Conservation (phyloP, 192 early-diverging fungal species). For the Backusella tuberculispora region DNA sequence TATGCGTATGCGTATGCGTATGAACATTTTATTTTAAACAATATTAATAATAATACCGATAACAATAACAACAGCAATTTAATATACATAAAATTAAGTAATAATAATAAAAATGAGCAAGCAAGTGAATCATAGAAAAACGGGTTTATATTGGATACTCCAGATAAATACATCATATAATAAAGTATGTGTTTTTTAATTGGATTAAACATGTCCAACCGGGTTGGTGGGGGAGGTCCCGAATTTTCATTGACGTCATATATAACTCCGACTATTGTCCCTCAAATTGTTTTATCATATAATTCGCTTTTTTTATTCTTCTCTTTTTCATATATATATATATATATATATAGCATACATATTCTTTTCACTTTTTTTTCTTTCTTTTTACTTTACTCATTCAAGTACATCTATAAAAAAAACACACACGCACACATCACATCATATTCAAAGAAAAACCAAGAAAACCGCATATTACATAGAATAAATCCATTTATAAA, state of each 20-base stretch:
- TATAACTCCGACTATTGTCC: neutral
- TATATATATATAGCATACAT: neutral
- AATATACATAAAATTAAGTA: neutral
- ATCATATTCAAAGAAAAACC: neutral
- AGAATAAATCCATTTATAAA: neutral
- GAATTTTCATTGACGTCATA: slow-evolving; percentile 18
- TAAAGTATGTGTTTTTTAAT: neutral
- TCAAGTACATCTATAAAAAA: neutral
- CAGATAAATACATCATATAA: slow-evolving; percentile 14
- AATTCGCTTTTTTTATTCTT: slow-evolving; percentile 2
- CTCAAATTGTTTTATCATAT: slow-evolving; percentile 4
- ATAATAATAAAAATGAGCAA: neutral
- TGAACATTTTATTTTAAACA: neutral
- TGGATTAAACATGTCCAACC: slow-evolving; percentile 14
- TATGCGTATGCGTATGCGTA: neutral
- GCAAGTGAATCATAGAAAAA: slow-evolving; percentile 2
- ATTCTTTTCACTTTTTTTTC: neutral
- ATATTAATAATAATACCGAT: neutral
- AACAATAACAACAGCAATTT: too few species aligned
- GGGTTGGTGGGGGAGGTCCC: slow-evolving; percentile 3
- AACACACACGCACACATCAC: neutral
- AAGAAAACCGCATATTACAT: neutral
- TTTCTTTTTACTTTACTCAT: neutral
- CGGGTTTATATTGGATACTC: slow-evolving; percentile 8
- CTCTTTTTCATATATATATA: slow-evolving; percentile 13